phyloP scores from a whole-genome alignment of 2,329 filamentous ascomycete species.

The Cucurbitaria berberidis region DNA sequence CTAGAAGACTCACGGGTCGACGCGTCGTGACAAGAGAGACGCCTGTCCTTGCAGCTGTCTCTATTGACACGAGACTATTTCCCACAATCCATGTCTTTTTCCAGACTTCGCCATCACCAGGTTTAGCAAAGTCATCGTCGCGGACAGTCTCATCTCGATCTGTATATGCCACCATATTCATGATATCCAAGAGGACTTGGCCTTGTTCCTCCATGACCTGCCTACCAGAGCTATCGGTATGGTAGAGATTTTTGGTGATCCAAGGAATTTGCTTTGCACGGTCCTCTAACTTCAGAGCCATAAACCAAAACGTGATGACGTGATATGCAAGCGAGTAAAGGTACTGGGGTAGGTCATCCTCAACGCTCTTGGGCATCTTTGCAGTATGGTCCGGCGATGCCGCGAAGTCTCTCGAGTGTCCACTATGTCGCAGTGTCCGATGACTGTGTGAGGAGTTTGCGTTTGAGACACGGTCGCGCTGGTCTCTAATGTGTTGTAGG shows the following conservation, averaged over 20 bases:
- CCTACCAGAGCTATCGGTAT: constrained; percentile 75
- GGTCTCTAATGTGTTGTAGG: constrained; percentile 82
- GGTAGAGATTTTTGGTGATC: constrained; percentile 84
- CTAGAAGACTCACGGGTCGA: constrained; percentile 71
- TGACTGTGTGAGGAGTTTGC: constrained; percentile 41
- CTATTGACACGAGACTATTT: constrained; percentile 75
- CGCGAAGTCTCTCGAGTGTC: constrained; percentile 52
- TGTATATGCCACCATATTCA: constrained; percentile 86
- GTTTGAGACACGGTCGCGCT: constrained; percentile 50
- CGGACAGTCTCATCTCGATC: constrained; percentile 79
- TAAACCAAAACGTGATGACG: constrained; percentile 96
- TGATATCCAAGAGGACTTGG: constrained; percentile 90
- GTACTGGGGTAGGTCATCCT: constrained; percentile 87
- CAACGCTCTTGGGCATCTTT: constrained; percentile 51
- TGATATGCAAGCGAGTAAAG: constrained; percentile 94
- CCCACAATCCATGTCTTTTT: constrained; percentile 75
- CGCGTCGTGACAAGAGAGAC: constrained; percentile 75
- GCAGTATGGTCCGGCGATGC: constrained; percentile 35
- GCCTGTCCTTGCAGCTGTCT: constrained; percentile 70
- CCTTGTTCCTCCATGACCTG: constrained; percentile 88
- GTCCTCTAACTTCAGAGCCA: constrained; percentile 84
- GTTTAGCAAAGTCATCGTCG: constrained; percentile 68
- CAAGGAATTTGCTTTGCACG: constrained; percentile 83
- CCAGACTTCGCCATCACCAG: constrained; percentile 69
- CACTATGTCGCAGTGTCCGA: constrained; percentile 51